phyloP scores from a whole-genome alignment of 2,329 filamentous ascomycete species.

The Fonsecaea monophora region DNA sequence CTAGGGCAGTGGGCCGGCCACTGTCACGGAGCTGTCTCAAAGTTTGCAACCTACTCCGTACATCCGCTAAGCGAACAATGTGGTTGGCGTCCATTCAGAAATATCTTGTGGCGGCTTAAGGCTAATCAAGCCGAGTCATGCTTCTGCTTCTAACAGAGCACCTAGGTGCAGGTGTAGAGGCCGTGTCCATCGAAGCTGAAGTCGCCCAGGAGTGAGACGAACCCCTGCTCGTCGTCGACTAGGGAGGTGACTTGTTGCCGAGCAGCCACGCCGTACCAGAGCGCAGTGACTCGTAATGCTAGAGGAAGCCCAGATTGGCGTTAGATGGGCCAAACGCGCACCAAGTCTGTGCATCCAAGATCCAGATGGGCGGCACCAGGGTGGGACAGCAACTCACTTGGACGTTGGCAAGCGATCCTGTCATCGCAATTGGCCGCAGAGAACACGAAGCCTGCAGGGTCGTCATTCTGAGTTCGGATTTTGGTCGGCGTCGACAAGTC shows the following conservation, averaged over 20 bases:
- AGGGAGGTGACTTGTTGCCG: not conserved
- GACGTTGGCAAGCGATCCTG: not conserved
- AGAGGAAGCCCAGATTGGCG: not conserved
- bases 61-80: not conserved
- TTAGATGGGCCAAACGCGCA: not conserved
- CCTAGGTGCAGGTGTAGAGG: not conserved
- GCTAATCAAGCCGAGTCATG: not conserved
- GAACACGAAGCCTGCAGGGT: not conserved
- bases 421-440: not conserved
- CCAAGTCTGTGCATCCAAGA: conserved; percentile 1
- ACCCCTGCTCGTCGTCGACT: not conserved
- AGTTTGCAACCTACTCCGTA: not conserved
- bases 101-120: not conserved
- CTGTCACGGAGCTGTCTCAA: not conserved
- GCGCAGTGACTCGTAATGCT: not conserved
- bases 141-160: not conserved
- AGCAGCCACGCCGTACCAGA: not conserved
- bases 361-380: not conserved
- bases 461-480: not conserved
- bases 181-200: not conserved
- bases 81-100: not conserved
- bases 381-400: conserved; percentile 1
- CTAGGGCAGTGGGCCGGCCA: not conserved
- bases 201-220: not conserved
- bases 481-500: not conserved